A percentile compares a stretch with the other conserved stretches of the same genome.
These are phyloP conservation scores for Pleurotus salmoneostramineus DNA, from an alignment of 768 basidiomycete species.

Conservation along the genomic window DNA sequence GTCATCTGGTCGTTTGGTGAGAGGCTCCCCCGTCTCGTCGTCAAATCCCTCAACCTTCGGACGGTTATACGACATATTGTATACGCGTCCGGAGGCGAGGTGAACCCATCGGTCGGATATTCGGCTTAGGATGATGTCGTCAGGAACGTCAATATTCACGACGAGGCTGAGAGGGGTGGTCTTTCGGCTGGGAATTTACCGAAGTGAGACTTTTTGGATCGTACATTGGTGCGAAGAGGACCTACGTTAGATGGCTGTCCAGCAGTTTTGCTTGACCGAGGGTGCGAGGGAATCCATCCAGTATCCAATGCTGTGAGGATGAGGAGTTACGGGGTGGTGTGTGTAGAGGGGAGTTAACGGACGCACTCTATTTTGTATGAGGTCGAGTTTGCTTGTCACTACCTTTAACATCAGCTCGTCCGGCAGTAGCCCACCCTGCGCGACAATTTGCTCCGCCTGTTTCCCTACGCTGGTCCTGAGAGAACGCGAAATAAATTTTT, in stretches of 20 bases:
- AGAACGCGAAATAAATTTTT: not conserved
- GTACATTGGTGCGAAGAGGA: conserved; percentile 8
- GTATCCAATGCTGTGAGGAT: conserved; percentile 71
- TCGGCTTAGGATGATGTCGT: conserved; percentile 77
- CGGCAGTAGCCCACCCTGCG: conserved; percentile 69
- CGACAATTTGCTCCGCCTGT: conserved; percentile 76
- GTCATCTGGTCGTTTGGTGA: conserved; percentile 88
- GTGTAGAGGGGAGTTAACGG: not conserved
- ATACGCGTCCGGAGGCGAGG: conserved; percentile 82
- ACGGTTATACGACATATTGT: conserved; percentile 85
- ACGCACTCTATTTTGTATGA: conserved; percentile 59
- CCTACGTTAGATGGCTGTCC: conserved; percentile 70
- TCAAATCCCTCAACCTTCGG: conserved; percentile 79
- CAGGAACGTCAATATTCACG: conserved; percentile 86
- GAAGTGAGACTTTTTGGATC: not conserved
- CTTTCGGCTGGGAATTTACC: conserved; percentile 40
- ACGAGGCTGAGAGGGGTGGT: conserved; percentile 71
- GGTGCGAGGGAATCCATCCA: conserved; percentile 92
- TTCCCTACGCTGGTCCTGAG: conserved; percentile 64
- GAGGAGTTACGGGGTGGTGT: not conserved
- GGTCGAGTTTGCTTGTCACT: conserved; percentile 67
- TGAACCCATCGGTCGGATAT: conserved; percentile 93
- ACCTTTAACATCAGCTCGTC: conserved; percentile 81
- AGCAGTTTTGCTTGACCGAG: conserved; percentile 78
- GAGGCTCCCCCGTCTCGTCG: conserved; percentile 82